These are phyloP conservation scores for Clonostachys rosea DNA, from an alignment of 2,329 filamentous ascomycete species.

Conservation along the genomic window DNA sequence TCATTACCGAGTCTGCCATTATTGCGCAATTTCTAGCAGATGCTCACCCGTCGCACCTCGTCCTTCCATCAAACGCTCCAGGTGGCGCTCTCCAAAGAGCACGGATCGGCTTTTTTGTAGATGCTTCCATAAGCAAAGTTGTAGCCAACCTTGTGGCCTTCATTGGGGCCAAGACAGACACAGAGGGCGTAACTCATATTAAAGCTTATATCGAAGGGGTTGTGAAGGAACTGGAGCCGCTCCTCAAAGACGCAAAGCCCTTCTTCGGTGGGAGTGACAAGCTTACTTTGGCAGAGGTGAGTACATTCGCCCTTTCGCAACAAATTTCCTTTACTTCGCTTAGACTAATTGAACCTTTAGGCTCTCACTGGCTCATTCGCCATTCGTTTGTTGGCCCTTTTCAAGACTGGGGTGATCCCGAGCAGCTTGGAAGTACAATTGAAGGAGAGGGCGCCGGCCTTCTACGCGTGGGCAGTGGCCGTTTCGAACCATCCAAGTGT, in stretches of 20 bases:
- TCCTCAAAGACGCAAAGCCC: slow-evolving; percentile 50
- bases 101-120: slow-evolving; percentile 66
- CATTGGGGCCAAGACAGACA: slow-evolving; percentile 39
- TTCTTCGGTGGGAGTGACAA: slow-evolving; percentile 61
- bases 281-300: slow-evolving; percentile 71
- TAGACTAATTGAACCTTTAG: slow-evolving; percentile 23
- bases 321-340: neutral
- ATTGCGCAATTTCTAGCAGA: slow-evolving; percentile 71
- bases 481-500: slow-evolving; percentile 62
- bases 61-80: slow-evolving; percentile 47
- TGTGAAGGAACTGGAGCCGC: slow-evolving; percentile 69
- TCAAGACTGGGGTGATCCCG: slow-evolving; percentile 50
- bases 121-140: slow-evolving; percentile 63
- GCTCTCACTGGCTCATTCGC: slow-evolving; percentile 64
- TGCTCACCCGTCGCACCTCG: slow-evolving; percentile 61
- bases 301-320: slow-evolving; percentile 3
- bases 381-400: slow-evolving; percentile 50
- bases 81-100: slow-evolving; percentile 59
- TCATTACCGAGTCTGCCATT: slow-evolving; percentile 69
- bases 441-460: slow-evolving; percentile 55
- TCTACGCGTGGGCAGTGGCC: slow-evolving; percentile 61
- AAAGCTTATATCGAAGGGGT: slow-evolving; percentile 50
- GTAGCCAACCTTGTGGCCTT: slow-evolving; percentile 33
- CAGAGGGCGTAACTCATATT: slow-evolving; percentile 41
- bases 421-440: slow-evolving; percentile 37